Evolutionary conservation across 306 rosid genomes (phyloP), one percentile per base, ranked within the genome.

Genomic region (Rosa lucieae): DNA sequence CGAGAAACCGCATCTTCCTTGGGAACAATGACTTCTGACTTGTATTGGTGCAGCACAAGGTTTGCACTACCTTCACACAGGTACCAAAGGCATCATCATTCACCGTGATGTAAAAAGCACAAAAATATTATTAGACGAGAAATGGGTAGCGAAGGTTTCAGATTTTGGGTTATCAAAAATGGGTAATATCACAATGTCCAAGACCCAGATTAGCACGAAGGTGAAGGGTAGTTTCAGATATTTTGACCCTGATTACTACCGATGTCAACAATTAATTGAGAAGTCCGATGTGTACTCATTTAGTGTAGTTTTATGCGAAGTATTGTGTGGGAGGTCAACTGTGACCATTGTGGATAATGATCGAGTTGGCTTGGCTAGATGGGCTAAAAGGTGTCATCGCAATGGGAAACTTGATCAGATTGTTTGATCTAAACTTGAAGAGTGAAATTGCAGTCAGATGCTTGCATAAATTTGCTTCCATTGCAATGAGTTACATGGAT

Each of bases 41-140:
- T 66, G 80, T 13, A 65, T 77, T 65, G 65, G 80, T 2, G 73
- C 73, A 46, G 80, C 80, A 0, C 73, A 29, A 0, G 80, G 80
- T 0, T 77, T 77, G 62, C 73, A 77, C 6, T 65, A 77, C 52
- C 80, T 77, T 21, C 86, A 78, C 42, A 58, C 11, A 0, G 80
- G 77, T 6, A 48, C 23, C 0, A 78, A 58, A 26, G 10, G 21
- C 51, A 65, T 44, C 0, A 68, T 82, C 42, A 42, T 42, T 42
- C 93, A 87, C 35, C 91, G 86, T 3, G 86, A 83, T 10, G 85
- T 89, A 3, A 89, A 86, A 69, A 71, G 84, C 1, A 72, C 74
- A 6, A 74, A 83, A 29, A 79, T 78, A 4, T 62, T 83, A 14
- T 46, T 83, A 6, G 80, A 83, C 10, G 80, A 68, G 18, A 15